Conservation (phyloP, 1,284 basidiomycete species). For the Ustilago bromivora region DNA sequence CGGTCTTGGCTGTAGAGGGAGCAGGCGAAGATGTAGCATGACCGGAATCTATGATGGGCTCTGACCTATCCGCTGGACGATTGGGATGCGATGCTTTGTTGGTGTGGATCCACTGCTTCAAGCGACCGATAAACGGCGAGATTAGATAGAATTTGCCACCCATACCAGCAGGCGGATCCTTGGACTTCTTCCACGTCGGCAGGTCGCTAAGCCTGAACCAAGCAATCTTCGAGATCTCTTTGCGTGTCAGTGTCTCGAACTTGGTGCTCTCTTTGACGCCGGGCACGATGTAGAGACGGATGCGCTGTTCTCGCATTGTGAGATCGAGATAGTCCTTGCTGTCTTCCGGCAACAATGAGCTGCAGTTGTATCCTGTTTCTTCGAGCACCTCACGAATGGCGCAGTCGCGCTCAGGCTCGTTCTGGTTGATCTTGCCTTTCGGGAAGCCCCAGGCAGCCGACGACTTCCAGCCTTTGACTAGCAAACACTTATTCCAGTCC, state of each 20-base stretch:
- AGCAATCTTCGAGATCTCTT: slow-evolving; percentile 99
- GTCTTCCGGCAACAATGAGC: slow-evolving; percentile 53
- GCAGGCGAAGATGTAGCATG: slow-evolving; percentile 15
- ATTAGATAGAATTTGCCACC: slow-evolving; percentile 92
- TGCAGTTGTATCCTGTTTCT: slow-evolving; percentile 68
- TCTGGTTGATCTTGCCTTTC: slow-evolving; percentile 98
- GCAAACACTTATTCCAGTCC: slow-evolving; percentile 78
- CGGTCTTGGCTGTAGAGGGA: slow-evolving; percentile 19
- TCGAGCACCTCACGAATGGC: slow-evolving; percentile 74
- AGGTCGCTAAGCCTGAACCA: slow-evolving; percentile 93
- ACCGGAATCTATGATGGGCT: slow-evolving; percentile 18
- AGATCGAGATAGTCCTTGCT: slow-evolving; percentile 80
- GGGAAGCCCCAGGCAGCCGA: slow-evolving; percentile 98
- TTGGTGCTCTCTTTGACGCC: slow-evolving; percentile 88
- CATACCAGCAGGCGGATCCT: slow-evolving; percentile 71
- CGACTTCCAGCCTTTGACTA: slow-evolving; percentile 93
- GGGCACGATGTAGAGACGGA: slow-evolving; percentile 91
- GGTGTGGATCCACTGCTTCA: slow-evolving; percentile 66
- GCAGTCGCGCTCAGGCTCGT: slow-evolving; percentile 72
- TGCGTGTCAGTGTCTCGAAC: slow-evolving; percentile 93
- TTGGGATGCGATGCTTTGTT: slow-evolving; percentile 59
- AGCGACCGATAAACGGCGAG: slow-evolving; percentile 82
- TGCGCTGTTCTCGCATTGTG: slow-evolving; percentile 86
- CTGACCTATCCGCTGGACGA: slow-evolving; percentile 25
- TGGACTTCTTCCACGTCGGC: slow-evolving; percentile 91